Conservation (phyloP, 2,329 filamentous ascomycete genomes). For the Xylariomycetidae sp. region DNA sequence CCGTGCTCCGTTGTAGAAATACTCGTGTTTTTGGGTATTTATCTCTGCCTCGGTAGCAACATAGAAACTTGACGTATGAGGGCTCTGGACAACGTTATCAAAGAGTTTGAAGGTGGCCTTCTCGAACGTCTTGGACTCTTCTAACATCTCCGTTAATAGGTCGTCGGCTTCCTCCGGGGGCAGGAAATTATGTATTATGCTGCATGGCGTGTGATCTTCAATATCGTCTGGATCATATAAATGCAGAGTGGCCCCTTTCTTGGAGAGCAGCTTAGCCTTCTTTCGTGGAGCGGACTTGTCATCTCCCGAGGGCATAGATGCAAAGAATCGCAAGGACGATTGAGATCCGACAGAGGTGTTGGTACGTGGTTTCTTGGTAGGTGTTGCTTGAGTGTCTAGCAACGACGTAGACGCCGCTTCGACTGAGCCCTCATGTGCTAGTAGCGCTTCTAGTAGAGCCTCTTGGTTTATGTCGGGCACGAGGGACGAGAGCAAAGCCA, state of each 20-base stretch:
- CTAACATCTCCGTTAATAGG: slow-evolving; percentile 70
- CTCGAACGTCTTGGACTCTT: slow-evolving; percentile 67
- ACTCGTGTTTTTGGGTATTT: slow-evolving; percentile 67
- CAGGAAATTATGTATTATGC: slow-evolving; percentile 88
- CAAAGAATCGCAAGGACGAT: slow-evolving; percentile 56
- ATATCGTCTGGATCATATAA: slow-evolving; percentile 80
- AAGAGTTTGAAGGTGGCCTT: slow-evolving; percentile 79
- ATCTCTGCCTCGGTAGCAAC: slow-evolving; percentile 70
- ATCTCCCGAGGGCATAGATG: slow-evolving; percentile 16
- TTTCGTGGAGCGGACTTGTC: slow-evolving; percentile 24
- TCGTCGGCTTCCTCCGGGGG: slow-evolving; percentile 65
- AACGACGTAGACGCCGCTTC: slow-evolving; percentile 58
- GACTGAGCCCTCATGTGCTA: slow-evolving; percentile 75
- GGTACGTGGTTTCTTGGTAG: slow-evolving; percentile 29
- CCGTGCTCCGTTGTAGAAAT: slow-evolving; percentile 77
- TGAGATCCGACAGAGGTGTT: slow-evolving; percentile 48
- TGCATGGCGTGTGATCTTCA: slow-evolving; percentile 79
- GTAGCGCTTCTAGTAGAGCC: slow-evolving; percentile 69
- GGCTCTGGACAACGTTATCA: slow-evolving; percentile 78
- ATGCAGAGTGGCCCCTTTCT: slow-evolving; percentile 77
- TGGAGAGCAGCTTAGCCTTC: slow-evolving; percentile 53
- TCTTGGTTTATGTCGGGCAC: slow-evolving; percentile 61
- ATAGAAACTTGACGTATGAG: slow-evolving; percentile 80
- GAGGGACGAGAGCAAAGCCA: slow-evolving; percentile 78
- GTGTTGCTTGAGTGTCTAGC: slow-evolving; percentile 17